Base-by-base conservation (phyloP, 192 early-diverging fungal genomes). In the Rhizophagus sp. region DNA sequence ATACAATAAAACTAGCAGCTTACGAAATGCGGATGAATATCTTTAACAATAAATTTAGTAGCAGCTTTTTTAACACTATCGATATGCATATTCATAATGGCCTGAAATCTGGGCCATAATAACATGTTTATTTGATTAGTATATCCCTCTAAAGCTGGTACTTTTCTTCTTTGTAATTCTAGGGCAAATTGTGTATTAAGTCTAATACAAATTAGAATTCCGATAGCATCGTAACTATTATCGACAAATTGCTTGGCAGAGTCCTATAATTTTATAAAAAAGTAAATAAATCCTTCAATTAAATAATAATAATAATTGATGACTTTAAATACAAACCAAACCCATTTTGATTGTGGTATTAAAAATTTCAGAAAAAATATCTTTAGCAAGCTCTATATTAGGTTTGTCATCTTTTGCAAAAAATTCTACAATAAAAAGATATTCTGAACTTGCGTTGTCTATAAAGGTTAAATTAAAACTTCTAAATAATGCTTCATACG, bases 381-480 rank as follows among this genome's bases (percentile, higher is more conserved):
- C 82, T 62, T 88, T 88, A 24, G 92, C 88, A 77, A 90, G 86
- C 44, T 93, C 91, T 9, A 87, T 85, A 8, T 88, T 86, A 64
- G 85, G 89, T 79, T 91, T 91, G 8, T 90, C 91, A 68, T 90
- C 87, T 24, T 90, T 91, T 52, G 92, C 87, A 83, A 99, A 98
- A 86, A 97, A 99, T 79, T 97, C 95, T 61, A 90, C 85, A 61
- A 93, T 90, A 78, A 99, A 99, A 49, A 96, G 87, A 83, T 98
- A 98, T 85, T 99, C 98, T 11, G 95, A 93, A 64, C 92, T 94
- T 5, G 97, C 96, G 80, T 98, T 98, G 87, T 99, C 98, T 67
- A 95, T 92, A 66, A 99, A 82, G 24, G 97, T 92, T 73, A 97
- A 87, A 72, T 94, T 95, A 86, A 95, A 92, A 81, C 95, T 96